phyloP scores from a whole-genome alignment of 805 yeast genomes.

The Kazachstania martiniae region DNA sequence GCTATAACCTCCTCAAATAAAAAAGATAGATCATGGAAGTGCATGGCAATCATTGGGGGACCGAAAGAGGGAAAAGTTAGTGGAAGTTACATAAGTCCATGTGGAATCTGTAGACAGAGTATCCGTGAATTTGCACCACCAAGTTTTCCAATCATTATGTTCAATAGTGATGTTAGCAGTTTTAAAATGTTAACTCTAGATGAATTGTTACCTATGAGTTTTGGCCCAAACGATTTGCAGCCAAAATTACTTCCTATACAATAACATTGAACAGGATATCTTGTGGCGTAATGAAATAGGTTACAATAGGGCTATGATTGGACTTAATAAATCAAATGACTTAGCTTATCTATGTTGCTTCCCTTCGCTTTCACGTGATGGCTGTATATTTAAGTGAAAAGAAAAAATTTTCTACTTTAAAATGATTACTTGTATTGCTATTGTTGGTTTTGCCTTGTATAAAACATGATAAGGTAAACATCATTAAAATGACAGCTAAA shows the following conservation, averaged over 20 bases:
- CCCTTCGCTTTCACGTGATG: too few species aligned
- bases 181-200: constrained; percentile 38
- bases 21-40: constrained; percentile 1
- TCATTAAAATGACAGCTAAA: constrained; percentile 2
- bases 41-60: constrained; percentile 5
- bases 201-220: constrained; percentile 70
- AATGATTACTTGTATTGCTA: background rate
- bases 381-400: too few species aligned
- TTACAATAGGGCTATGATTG: too few species aligned
- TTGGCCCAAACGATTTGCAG: constrained; percentile 65
- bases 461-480: too few species aligned
- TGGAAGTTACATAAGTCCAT: constrained; percentile 59
- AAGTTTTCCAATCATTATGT: constrained; percentile 58
- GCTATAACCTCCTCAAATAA: constrained; percentile 33
- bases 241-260: background rate
- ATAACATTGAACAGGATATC: too few species aligned
- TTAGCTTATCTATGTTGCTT: too few species aligned
- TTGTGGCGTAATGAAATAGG: too few species aligned
- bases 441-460: too few species aligned
- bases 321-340: too few species aligned
- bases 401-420: background rate
- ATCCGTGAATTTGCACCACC: constrained; percentile 63
- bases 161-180: constrained; percentile 40
- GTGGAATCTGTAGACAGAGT: constrained; percentile 90
- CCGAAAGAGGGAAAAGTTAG: constrained; percentile 12